These are phyloP conservation scores for Grosmannia clavigera DNA, from an alignment of 2,329 filamentous ascomycete species.

Conservation along the genomic window DNA sequence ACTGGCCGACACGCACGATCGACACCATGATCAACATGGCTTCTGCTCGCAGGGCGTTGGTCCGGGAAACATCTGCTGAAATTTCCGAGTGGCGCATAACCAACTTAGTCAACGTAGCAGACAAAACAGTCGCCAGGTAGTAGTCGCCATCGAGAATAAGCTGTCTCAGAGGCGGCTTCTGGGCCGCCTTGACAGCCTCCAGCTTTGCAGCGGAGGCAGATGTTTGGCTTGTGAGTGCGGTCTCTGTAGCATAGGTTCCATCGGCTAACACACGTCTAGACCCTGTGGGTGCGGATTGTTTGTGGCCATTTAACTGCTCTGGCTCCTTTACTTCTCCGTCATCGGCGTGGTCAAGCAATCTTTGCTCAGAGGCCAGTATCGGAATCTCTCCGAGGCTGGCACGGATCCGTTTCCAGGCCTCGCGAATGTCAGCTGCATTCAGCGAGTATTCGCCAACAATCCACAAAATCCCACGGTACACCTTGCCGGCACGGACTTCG, in stretches of 20 bases:
- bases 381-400: slow-evolving; percentile 93
- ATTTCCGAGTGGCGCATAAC: slow-evolving; percentile 97
- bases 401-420: slow-evolving; percentile 93
- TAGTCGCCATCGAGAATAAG: slow-evolving; percentile 96
- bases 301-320: slow-evolving; percentile 67
- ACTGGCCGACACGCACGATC: slow-evolving; percentile 93
- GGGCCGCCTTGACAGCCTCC: slow-evolving; percentile 91
- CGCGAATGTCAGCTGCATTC: slow-evolving; percentile 85
- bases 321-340: slow-evolving; percentile 51
- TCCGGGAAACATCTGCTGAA: slow-evolving; percentile 71
- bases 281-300: slow-evolving; percentile 62
- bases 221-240: slow-evolving; percentile 84
- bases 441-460: slow-evolving; percentile 95
- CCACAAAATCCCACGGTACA: slow-evolving; percentile 94
- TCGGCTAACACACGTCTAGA: slow-evolving; percentile 89
- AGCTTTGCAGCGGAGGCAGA: slow-evolving; percentile 71
- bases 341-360: slow-evolving; percentile 76
- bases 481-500: slow-evolving; percentile 92
- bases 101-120: slow-evolving; percentile 88
- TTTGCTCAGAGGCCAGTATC: slow-evolving; percentile 88
- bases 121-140: slow-evolving; percentile 89
- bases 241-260: slow-evolving; percentile 95
- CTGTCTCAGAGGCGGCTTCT: slow-evolving; percentile 89
- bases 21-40: slow-evolving; percentile 99
- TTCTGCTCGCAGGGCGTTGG: slow-evolving; percentile 87